phyloP scores from a whole-genome alignment of 179 eudicot species.

The Spinacia oleracea region DNA sequence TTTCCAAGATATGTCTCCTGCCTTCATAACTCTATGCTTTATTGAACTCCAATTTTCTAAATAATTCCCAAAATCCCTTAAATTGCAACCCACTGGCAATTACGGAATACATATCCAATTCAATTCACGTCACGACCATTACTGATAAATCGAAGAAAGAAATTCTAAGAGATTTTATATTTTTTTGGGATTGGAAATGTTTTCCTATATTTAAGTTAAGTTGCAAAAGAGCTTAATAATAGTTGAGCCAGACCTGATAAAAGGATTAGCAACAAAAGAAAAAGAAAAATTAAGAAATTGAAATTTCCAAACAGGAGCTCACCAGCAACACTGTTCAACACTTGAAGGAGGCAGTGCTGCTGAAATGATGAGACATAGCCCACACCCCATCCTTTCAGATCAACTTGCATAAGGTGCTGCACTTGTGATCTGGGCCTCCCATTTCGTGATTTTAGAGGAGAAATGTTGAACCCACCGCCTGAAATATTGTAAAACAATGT shows the following conservation, averaged over 20 bases:
- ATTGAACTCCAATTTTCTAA: background rate
- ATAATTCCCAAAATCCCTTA: background rate
- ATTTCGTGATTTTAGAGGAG: slow-evolving; percentile 80
- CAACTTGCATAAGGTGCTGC: slow-evolving; percentile 99
- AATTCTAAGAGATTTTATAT: background rate
- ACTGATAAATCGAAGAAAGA: background rate
- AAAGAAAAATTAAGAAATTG: background rate
- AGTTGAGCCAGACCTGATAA: background rate
- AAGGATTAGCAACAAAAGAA: background rate
- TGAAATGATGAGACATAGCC: slow-evolving; percentile 86
- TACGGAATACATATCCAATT: background rate
- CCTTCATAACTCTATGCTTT: background rate
- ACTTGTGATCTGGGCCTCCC: slow-evolving; percentile 97
- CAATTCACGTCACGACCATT: background rate
- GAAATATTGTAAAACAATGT: slow-evolving; percentile 15
- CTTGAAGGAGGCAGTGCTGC: slow-evolving; percentile 94
- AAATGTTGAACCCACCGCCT: slow-evolving; percentile 98
- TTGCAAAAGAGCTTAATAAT: background rate
- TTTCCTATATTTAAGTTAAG: background rate
- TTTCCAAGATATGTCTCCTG: background rate
- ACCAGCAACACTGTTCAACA: slow-evolving; percentile 98
- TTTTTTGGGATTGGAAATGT: background rate
- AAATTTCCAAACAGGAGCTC: slow-evolving; percentile 21
- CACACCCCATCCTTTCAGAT: slow-evolving; percentile 97
- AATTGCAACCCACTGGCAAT: background rate